Conservation (phyloP, 441 rosid genomes). For the Metrosideros polymorpha region DNA sequence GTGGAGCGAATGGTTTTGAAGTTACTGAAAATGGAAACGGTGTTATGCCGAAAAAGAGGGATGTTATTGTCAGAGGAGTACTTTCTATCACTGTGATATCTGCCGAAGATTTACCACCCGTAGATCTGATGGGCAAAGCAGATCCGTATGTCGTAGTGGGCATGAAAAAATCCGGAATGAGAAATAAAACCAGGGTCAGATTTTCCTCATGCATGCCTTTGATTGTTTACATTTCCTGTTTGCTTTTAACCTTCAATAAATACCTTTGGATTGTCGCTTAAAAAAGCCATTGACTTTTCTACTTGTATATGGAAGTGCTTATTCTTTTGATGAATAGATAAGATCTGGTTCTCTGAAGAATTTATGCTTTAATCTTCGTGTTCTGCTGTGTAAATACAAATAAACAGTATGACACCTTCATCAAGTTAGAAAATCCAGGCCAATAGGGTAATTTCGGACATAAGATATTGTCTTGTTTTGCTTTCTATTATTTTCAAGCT, state of each 20-base stretch:
- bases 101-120: constrained; percentile 81
- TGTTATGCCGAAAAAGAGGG: constrained; percentile 41
- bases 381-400: not conserved
- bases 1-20: constrained; percentile 33
- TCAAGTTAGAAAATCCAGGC: not conserved
- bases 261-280: not conserved
- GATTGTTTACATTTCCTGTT: not conserved
- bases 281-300: not conserved
- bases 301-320: not conserved
- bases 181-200: constrained; percentile 76
- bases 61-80: constrained; percentile 82
- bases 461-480: not conserved
- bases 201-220: not conserved
- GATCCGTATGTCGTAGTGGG: constrained; percentile 84
- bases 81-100: constrained; percentile 70
- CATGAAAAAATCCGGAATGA: constrained; percentile 82
- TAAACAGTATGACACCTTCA: not conserved
- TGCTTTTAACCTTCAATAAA: not conserved
- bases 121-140: constrained; percentile 87
- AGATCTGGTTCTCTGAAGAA: not conserved
- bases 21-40: constrained; percentile 25
- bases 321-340: not conserved
- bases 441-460: not conserved
- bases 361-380: not conserved
- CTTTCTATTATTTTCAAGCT: not conserved